Base-by-base conservation (phyloP, 331 rosid genomes). In the Pyracantha coccinea region DNA sequence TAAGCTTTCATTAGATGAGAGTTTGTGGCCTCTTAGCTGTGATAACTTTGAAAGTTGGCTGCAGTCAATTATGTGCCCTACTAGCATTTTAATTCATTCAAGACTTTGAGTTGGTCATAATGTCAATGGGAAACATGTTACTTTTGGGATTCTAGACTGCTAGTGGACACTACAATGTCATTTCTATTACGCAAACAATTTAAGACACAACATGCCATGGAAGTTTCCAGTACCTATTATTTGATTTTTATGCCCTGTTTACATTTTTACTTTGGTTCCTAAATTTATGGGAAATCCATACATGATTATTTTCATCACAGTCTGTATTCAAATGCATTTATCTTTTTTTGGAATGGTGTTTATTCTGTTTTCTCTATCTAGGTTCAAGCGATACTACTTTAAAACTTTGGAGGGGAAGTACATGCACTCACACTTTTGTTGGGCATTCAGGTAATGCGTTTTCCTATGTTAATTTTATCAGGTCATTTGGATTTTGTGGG, bases 371-470 rank as follows among this genome's bases (percentile, higher is more conserved):
- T 68, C 63, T 28, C 38, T 31, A 68, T 80, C 31, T 76, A 94
- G 99, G 99, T 71, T 94, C 97, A 71, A 94, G 90, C 75, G 99
- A 94, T 74, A 45, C 91, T 75, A 92, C 91, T 68, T 85, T 94
- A 74, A 94, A 92, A 80, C 90, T 89, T 73, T 94, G 99, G 99
- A 90, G 75, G 78, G 97, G 97, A 73, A 92, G 86, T 83, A 77
- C 89, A 35, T 92, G 97, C 67, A 68, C 88, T 67, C 94, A 80
- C n/a, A 90, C 97, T 61, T 87, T 92, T 75, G 71, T 66, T 68
- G 99, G 97, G 84, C 99, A 94, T 85, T 20, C 97, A 89, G 99
- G 97, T 92, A 24, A 58, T 21, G 3, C 8, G 17, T 23, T 72
- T 29, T 58, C 24, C 19, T 38, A 27, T 58, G 57, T 29, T 58